Conservation (phyloP, 139 green algal species). For the Klebsormidium nitens region DNA sequence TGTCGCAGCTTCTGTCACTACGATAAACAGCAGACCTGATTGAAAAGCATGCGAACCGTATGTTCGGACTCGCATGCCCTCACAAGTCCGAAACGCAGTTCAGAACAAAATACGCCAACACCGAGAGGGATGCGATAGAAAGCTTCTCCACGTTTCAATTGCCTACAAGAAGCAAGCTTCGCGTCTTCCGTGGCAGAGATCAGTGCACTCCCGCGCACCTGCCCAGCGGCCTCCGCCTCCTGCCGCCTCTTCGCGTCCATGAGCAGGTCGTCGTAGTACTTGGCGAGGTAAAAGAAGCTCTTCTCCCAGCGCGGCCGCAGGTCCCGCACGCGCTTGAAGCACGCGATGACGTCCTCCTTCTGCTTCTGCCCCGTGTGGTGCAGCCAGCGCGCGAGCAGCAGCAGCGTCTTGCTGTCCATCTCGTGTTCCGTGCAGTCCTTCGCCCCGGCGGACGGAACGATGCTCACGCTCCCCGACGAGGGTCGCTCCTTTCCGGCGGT, state of each 20-base stretch:
- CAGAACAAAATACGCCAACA: no score
- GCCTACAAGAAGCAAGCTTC: not conserved
- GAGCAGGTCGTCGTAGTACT: slow-evolving; percentile 79
- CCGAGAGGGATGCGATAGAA: no score
- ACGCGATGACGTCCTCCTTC: slow-evolving; percentile 52
- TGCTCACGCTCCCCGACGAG: not conserved
- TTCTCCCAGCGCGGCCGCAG: slow-evolving; percentile 68
- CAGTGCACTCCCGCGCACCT: slow-evolving; percentile 20
- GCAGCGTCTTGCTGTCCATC: slow-evolving; percentile 39
- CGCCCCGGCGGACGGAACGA: not conserved
- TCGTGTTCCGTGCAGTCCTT: not conserved
- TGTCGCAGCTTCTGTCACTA: no score
- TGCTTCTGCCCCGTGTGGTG: slow-evolving; percentile 63
- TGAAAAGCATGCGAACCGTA: no score
- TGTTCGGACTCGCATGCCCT: no score
- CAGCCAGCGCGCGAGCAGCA: slow-evolving; percentile 72
- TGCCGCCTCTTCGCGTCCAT: slow-evolving; percentile 43
- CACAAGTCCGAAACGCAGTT: no score
- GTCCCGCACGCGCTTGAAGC: slow-evolving; percentile 62
- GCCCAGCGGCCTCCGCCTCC: slow-evolving; percentile 25
- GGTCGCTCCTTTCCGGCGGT: not conserved
- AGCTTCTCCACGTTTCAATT: not conserved
- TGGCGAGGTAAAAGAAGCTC: slow-evolving; percentile 72
- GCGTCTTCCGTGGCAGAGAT: slow-evolving; percentile 13
- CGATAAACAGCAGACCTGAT: no score